These are phyloP conservation scores for Eucalyptus regnans DNA, from an alignment of 345 rosid genomes.

Conservation along the genomic window DNA sequence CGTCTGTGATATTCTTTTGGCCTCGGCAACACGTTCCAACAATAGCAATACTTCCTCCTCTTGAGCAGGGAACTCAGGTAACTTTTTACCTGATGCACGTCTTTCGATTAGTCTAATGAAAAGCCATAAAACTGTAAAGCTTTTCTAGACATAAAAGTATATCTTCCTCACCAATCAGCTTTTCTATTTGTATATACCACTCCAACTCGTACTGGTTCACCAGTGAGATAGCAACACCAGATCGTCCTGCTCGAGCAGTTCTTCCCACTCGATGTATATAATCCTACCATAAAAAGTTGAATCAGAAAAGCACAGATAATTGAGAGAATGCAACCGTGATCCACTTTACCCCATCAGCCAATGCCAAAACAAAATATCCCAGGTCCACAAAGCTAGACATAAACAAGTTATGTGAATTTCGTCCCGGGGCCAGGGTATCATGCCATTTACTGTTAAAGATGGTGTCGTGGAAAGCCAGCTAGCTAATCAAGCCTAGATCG, in stretches of 20 bases:
- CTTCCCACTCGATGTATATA: slow-evolving; percentile 87
- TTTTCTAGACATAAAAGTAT: neutral
- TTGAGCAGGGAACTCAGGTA: slow-evolving; percentile 58
- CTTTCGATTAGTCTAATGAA: neutral
- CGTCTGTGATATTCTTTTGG: slow-evolving; percentile 49
- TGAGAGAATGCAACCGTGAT: neutral
- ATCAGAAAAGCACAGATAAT: neutral
- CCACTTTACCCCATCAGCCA: neutral
- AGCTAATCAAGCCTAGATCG: neutral
- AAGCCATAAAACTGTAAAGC: neutral
- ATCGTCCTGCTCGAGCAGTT: slow-evolving; percentile 96
- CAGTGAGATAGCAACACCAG: slow-evolving; percentile 86
- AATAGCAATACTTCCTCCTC: slow-evolving; percentile 73
- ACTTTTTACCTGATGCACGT: slow-evolving; percentile 45
- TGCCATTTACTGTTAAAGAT: neutral
- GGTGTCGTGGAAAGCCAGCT: neutral
- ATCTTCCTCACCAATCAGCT: slow-evolving; percentile 59
- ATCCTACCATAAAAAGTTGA: slow-evolving; percentile 36
- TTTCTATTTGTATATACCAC: slow-evolving; percentile 87
- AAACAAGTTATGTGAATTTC: neutral
- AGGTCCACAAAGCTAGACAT: neutral
- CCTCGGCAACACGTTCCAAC: slow-evolving; percentile 54
- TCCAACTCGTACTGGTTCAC: slow-evolving; percentile 87
- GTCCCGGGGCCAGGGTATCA: neutral
- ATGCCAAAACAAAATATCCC: neutral